These are phyloP conservation scores for Phaeosphaeriaceae sp. DNA, from an alignment of 2,329 filamentous ascomycete genomes.

Conservation along the genomic window DNA sequence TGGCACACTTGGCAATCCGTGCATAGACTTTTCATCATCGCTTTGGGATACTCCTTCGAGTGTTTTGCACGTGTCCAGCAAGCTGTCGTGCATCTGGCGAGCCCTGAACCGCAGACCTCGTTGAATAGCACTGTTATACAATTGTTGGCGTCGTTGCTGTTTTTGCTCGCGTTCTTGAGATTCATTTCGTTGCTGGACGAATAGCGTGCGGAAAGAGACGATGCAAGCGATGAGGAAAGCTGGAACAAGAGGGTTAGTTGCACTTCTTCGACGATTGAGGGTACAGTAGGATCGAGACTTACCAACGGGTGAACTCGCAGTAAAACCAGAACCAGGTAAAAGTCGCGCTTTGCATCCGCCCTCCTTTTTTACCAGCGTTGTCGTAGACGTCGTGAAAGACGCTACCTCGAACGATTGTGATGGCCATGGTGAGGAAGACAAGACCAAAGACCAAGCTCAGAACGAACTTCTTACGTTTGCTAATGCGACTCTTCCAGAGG, in stretches of 20 bases:
- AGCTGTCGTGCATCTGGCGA: neutral
- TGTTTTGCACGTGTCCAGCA: neutral
- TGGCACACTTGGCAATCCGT: too few species aligned
- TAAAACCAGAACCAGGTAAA: neutral
- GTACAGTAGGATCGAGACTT: neutral
- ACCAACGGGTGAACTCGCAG: neutral
- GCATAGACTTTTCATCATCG: too few species aligned
- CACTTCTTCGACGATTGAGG: neutral
- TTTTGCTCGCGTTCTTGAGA: neutral
- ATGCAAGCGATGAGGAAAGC: neutral
- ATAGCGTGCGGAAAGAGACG: neutral
- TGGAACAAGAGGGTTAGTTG: too few species aligned
- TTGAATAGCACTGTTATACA: neutral
- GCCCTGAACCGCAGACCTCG: too few species aligned
- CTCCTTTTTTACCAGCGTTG: neutral
- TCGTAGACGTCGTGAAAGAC: neutral
- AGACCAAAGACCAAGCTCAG: slow-evolving; percentile 13
- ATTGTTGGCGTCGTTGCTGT: neutral
- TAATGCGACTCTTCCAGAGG: slow-evolving; percentile 2
- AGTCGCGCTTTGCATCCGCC: neutral
- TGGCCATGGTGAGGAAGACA: slow-evolving; percentile 12
- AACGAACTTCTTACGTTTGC: slow-evolving; percentile 9
- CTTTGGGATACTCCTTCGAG: too few species aligned
- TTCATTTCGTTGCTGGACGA: neutral
- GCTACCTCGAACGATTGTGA: slow-evolving; percentile 10